Percentiles rank a stretch among this genome's conserved stretches.
These are phyloP conservation scores for Amphibolis antarctica DNA, from an alignment of 106 monocot species.

Conservation along the genomic window DNA sequence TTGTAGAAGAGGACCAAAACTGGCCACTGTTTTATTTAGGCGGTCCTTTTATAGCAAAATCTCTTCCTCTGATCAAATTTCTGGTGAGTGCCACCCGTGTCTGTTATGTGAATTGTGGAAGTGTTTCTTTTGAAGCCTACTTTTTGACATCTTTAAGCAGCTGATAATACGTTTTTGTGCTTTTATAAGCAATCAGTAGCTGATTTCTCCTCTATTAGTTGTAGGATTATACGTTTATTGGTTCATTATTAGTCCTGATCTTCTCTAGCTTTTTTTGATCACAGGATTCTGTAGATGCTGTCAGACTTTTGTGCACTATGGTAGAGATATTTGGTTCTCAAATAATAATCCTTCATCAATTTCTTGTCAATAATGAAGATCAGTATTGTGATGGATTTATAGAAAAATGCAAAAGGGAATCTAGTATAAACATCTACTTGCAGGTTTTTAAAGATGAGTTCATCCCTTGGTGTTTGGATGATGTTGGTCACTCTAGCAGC, in stretches of 20 bases:
- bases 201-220: too few relatives aligned
- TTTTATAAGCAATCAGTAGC: too few relatives aligned
- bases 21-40: conserved; percentile 72
- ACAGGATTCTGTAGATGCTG: conserved; percentile 62
- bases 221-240: not conserved
- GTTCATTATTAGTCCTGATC: not conserved
- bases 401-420: conserved; percentile 15
- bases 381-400: not conserved
- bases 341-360: conserved; percentile 33
- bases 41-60: conserved; percentile 45
- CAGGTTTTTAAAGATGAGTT: conserved; percentile 47
- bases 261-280: conserved; percentile 6
- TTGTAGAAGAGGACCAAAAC: conserved; percentile 33
- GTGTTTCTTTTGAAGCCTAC: too few relatives aligned
- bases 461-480: conserved; percentile 73
- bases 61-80: conserved; percentile 43
- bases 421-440: conserved; percentile 26
- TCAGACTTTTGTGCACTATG: conserved; percentile 42
- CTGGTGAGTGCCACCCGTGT: conserved; percentile 32
- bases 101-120: not conserved
- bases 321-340: conserved; percentile 58
- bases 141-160: too few relatives aligned
- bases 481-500: conserved; percentile 29
- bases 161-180: too few relatives aligned
- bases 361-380: conserved; percentile 5